These are phyloP conservation scores for Ormosia emarginata DNA, from an alignment of 306 rosid species.

Conservation along the genomic window DNA sequence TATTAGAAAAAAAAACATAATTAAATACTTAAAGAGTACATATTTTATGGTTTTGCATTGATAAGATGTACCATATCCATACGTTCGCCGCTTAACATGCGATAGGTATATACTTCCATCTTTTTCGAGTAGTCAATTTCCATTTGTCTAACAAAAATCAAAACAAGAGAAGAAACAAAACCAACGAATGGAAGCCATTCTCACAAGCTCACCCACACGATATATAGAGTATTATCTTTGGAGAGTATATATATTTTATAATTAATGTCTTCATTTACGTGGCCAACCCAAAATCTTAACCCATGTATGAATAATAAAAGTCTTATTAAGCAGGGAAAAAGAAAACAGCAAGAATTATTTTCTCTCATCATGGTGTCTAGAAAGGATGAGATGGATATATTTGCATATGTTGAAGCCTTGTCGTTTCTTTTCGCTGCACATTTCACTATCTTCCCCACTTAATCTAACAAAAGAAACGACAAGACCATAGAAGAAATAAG, in stretches of 20 bases:
- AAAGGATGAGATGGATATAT: constrained; percentile 18
- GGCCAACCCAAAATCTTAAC: constrained; percentile 20
- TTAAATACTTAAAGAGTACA: background rate
- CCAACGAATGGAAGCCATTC: constrained; percentile 27
- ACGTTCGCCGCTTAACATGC: background rate
- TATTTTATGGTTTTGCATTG: background rate
- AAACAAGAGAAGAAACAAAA: constrained; percentile 31
- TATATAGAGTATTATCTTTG: background rate
- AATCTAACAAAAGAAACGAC: constrained; percentile 57
- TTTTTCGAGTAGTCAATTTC: constrained; percentile 28
- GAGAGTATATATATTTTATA: background rate
- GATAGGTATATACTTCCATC: constrained; percentile 8
- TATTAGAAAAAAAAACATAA: background rate
- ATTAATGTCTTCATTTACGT: constrained; percentile 7
- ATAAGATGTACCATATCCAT: background rate
- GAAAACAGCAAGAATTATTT: background rate
- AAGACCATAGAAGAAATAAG: constrained; percentile 56
- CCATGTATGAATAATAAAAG: background rate
- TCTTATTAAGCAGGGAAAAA: background rate
- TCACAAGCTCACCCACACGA: constrained; percentile 28
- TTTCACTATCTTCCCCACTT: background rate
- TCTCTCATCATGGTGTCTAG: background rate
- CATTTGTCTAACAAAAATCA: constrained; percentile 7
- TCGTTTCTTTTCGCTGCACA: constrained; percentile 27
- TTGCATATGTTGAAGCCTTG: constrained; percentile 6